phyloP scores from a whole-genome alignment of 2,329 filamentous ascomycete genomes.

The Trichothecium sympodiale region DNA sequence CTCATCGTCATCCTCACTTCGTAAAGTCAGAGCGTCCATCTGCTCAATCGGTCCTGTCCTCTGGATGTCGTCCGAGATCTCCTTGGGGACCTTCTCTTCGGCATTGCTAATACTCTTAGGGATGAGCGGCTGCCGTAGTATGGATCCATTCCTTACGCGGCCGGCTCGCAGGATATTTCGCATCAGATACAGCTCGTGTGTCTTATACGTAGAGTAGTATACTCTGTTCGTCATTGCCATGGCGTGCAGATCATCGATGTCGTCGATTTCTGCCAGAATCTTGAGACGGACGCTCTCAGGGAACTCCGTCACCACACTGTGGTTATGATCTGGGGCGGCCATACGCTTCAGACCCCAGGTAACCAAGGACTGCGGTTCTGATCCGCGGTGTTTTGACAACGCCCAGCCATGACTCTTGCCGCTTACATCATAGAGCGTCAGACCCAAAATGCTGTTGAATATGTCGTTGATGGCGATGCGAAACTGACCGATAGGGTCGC shows the following conservation, averaged over 20 bases:
- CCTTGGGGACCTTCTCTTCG: conserved; percentile 22
- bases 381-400: conserved; percentile 26
- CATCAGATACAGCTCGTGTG: conserved; percentile 28
- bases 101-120: conserved; percentile 12
- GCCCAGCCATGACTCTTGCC: conserved; percentile 38
- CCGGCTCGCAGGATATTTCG: conserved; percentile 21
- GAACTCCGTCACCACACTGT: conserved; percentile 21
- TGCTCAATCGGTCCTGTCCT: conserved; percentile 11
- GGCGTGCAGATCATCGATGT: conserved; percentile 29
- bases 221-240: conserved; percentile 28
- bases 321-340: conserved; percentile 18
- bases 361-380: conserved; percentile 22
- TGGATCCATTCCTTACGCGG: conserved; percentile 4
- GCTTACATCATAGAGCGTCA: conserved; percentile 37
- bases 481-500: conserved; percentile 37
- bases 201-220: conserved; percentile 34
- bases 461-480: conserved; percentile 36
- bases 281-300: conserved; percentile 25
- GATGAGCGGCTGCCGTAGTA: conserved; percentile 10
- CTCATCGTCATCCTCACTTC: conserved; percentile 13
- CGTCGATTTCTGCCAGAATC: conserved; percentile 27
- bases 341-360: conserved; percentile 18
- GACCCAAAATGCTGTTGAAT: conserved; percentile 36
- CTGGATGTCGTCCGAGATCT: conserved; percentile 18
- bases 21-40: conserved; percentile 17